These are phyloP conservation scores for Pseudognaphalium luteoalbum DNA, from an alignment of 129 eudicot genomes.

Conservation along the genomic window DNA sequence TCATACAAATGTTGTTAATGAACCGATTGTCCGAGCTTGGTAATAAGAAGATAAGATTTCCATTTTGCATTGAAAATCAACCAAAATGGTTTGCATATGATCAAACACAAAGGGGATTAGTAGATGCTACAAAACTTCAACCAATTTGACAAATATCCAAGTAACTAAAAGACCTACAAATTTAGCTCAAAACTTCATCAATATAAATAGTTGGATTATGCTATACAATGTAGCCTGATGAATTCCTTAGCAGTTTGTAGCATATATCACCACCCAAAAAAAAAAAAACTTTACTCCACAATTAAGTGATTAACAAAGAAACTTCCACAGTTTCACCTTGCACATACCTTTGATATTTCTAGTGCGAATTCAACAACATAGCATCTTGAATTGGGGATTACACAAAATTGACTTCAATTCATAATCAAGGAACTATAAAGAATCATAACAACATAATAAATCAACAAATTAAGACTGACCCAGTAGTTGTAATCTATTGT, in stretches of 20 bases:
- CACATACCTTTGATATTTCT: neutral
- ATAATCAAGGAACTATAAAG: conserved; percentile 9
- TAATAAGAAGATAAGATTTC: conserved; percentile 4
- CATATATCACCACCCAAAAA: neutral
- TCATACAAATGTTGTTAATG: neutral
- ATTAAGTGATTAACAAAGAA: neutral
- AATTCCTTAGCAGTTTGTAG: neutral
- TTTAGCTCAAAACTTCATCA: conserved; percentile 6
- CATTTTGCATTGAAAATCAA: neutral
- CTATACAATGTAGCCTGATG: neutral
- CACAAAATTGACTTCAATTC: conserved; percentile 19
- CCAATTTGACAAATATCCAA: conserved; percentile 6
- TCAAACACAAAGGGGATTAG: conserved; percentile 16
- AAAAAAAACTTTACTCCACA: neutral
- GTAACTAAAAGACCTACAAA: neutral
- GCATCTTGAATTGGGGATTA: conserved; percentile 12
- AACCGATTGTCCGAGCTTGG: neutral
- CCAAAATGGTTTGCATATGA: neutral
- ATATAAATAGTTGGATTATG: neutral
- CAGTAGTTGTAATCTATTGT: neutral
- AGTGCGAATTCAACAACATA: neutral
- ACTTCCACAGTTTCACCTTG: conserved; percentile 1
- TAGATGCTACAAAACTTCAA: conserved; percentile 5
- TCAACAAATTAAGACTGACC: conserved; percentile 6
- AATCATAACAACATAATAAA: conserved; percentile 7